Evolutionary conservation across 306 rosid species (phyloP).

Genomic region (Pterocarpus macrocarpus): DNA sequence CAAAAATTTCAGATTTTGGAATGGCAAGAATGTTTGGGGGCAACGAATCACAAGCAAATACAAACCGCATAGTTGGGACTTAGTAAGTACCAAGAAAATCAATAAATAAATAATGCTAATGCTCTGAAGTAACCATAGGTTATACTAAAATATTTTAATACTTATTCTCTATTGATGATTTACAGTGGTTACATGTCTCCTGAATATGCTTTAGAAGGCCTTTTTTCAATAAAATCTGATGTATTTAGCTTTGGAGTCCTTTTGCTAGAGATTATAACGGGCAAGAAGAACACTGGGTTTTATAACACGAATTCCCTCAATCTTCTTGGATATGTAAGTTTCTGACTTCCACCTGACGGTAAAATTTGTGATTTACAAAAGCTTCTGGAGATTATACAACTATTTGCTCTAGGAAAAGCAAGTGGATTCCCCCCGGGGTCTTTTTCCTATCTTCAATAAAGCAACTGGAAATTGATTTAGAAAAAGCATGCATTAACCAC

Average conservation of each 20-base stretch:
- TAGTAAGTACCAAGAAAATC: slow-evolving; percentile 44
- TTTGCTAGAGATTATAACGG: slow-evolving; percentile 50
- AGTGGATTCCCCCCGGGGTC: too few relatives aligned
- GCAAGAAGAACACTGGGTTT: slow-evolving; percentile 52
- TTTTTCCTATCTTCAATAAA: too few relatives aligned
- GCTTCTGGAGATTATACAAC: too few relatives aligned
- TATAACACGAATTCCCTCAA: slow-evolving; percentile 41
- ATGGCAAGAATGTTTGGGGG: slow-evolving; percentile 45
- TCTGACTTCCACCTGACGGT: background rate
- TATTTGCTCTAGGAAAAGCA: too few relatives aligned
- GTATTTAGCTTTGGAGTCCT: slow-evolving; percentile 54
- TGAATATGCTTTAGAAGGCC: slow-evolving; percentile 49
- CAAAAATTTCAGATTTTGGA: slow-evolving; percentile 58
- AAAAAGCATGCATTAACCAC: too few relatives aligned
- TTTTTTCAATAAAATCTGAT: slow-evolving; percentile 45
- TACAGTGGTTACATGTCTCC: slow-evolving; percentile 48
- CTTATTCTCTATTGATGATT: background rate
- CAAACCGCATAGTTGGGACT: slow-evolving; percentile 51
- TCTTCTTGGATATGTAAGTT: slow-evolving; percentile 57
- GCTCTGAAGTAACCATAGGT: background rate
- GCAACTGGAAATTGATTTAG: too few relatives aligned
- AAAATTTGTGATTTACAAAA: too few relatives aligned
- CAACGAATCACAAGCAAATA: slow-evolving; percentile 49
- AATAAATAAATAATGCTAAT: background rate
- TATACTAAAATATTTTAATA: background rate